phyloP scores from a whole-genome alignment of 163 green algal species.

The Chlorella variabilis region DNA sequence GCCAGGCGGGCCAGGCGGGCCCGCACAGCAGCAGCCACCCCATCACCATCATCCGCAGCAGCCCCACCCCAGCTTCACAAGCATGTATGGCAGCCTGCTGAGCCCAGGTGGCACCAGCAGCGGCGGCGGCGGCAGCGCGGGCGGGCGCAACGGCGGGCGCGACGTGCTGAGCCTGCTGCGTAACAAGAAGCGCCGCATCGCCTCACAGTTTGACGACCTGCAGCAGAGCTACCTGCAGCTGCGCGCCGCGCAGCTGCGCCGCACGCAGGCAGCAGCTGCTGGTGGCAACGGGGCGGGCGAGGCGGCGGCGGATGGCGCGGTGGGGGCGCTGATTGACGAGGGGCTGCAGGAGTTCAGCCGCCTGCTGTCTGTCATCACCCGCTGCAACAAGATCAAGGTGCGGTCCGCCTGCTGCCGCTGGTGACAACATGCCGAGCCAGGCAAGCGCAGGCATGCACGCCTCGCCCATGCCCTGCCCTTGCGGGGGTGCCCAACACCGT shows the following conservation, averaged over 20 bases:
- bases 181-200: conserved; percentile 67
- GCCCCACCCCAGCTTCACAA: neutral
- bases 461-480: too few species aligned
- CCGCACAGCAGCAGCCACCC: neutral
- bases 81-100: neutral
- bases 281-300: neutral
- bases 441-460: too few species aligned
- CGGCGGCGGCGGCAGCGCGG: neutral
- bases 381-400: conserved; percentile 43
- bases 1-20: neutral
- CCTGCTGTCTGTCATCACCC: conserved; percentile 48
- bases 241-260: conserved; percentile 22
- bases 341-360: conserved; percentile 65
- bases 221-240: conserved; percentile 74
- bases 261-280: too few species aligned
- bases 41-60: neutral
- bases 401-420: neutral
- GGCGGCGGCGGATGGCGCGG: neutral
- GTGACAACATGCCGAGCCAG: too few species aligned
- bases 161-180: conserved; percentile 36
- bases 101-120: conserved; percentile 5
- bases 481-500: too few species aligned
- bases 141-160: neutral
- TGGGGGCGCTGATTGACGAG: conserved; percentile 32
- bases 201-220: conserved; percentile 78